These are phyloP conservation scores for Exophiala alcalophila DNA, from an alignment of 2,329 filamentous ascomycete species.

Conservation along the genomic window DNA sequence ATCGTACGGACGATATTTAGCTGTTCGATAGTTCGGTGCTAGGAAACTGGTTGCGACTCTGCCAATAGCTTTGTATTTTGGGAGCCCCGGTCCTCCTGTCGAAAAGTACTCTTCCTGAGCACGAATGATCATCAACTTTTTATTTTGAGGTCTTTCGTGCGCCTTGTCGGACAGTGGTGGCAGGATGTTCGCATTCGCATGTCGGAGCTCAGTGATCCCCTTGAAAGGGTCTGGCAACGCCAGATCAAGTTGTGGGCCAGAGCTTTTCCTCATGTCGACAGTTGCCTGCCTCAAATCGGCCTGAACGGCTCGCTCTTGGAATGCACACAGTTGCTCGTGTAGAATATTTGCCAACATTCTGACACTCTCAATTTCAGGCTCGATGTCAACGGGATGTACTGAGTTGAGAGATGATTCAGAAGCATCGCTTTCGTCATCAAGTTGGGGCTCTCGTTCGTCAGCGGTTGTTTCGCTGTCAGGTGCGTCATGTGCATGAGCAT, in stretches of 20 bases:
- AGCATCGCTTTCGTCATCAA: constrained; percentile 4
- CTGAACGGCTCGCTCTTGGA: constrained; percentile 14
- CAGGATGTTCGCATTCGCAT: neutral
- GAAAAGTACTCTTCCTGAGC: constrained; percentile 4
- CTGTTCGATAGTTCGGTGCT: constrained; percentile 25
- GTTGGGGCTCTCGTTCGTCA: no score
- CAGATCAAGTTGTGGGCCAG: constrained; percentile 6
- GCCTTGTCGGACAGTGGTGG: no score
- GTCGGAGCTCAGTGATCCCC: constrained; percentile 7
- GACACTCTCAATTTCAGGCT: constrained; percentile 7
- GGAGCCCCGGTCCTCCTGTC: constrained; percentile 11
- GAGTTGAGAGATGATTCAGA: neutral
- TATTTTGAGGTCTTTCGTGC: neutral
- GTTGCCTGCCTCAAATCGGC: constrained; percentile 16
- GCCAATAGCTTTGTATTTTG: constrained; percentile 28
- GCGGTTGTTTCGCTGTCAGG: no score
- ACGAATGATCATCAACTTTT: constrained; percentile 7
- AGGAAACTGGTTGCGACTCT: constrained; percentile 26
- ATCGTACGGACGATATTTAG: constrained; percentile 28
- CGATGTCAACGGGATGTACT: neutral
- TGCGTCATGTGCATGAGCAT: no score
- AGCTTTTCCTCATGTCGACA: constrained; percentile 6
- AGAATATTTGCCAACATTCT: constrained; percentile 7
- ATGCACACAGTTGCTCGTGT: constrained; percentile 9
- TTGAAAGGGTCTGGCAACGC: constrained; percentile 15